Conservation (phyloP, 163 green algal species). For the Scenedesmus sp. region DNA sequence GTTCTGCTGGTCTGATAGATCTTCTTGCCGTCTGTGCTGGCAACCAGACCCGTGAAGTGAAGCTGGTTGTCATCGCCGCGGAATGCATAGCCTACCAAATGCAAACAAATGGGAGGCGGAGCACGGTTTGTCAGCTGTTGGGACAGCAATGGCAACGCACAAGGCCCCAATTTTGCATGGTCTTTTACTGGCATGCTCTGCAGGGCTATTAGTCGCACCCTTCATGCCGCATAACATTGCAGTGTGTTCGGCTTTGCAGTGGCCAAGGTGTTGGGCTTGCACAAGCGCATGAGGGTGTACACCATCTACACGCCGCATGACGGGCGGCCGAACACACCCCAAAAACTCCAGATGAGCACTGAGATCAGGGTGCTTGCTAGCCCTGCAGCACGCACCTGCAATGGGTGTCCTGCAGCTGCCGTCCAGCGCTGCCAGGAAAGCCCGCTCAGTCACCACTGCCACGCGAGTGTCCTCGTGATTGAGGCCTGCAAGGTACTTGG, state of each 20-base stretch:
- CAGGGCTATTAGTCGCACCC: no score
- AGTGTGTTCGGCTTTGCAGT: no score
- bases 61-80: conserved; percentile 78
- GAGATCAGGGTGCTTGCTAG: no score
- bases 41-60: conserved; percentile 93
- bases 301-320: no score
- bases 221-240: no score
- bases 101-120: not conserved
- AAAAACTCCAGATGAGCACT: no score
- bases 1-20: conserved; percentile 81
- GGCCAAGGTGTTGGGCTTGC: no score
- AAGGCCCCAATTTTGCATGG: no score
- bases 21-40: conserved; percentile 90
- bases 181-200: no score
- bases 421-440: conserved; percentile 97
- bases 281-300: no score
- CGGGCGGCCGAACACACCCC: no score
- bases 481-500: conserved; percentile 86
- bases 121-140: not conserved
- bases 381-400: conserved; percentile 19
- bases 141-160: no score
- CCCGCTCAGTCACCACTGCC: conserved; percentile 94
- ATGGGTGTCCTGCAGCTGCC: conserved; percentile 88
- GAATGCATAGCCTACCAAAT: conserved; percentile 71
- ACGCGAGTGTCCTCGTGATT: conserved; percentile 98